phyloP scores from a whole-genome alignment of 2,329 filamentous ascomycete species.

The Trichocomaceae sp. region DNA sequence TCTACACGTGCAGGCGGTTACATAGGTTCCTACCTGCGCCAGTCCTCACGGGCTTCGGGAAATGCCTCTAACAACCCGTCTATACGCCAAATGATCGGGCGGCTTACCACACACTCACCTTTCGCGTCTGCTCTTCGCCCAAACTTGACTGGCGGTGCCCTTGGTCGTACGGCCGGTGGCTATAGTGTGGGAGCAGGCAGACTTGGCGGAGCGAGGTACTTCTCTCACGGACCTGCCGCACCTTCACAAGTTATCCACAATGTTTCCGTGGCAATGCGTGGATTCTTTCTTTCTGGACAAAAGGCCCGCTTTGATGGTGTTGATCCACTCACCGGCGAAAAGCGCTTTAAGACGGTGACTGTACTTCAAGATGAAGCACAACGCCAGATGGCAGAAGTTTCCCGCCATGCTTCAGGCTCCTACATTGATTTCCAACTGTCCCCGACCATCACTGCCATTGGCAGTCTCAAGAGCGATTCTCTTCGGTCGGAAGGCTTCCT shows the following conservation, averaged over 20 bases:
- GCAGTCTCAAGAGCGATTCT: conserved; percentile 49
- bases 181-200: conserved; percentile 68
- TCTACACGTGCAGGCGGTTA: conserved; percentile 46
- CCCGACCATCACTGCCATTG: conserved; percentile 84
- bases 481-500: conserved; percentile 79
- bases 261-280: conserved; percentile 86
- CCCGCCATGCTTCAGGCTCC: conserved; percentile 58
- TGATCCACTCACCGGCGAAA: conserved; percentile 61
- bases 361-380: conserved; percentile 65
- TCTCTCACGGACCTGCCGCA: conserved; percentile 77
- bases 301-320: conserved; percentile 81
- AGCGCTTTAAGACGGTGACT: conserved; percentile 72
- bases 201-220: conserved; percentile 70
- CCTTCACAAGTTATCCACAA: conserved; percentile 90
- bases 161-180: conserved; percentile 82
- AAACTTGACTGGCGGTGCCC: conserved; percentile 80
- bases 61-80: conserved; percentile 50
- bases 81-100: conserved; percentile 50
- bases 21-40: conserved; percentile 47
- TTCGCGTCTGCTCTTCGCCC: conserved; percentile 86
- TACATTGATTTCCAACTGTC: conserved; percentile 83
- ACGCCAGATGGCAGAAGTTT: conserved; percentile 56
- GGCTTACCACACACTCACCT: conserved; percentile 67
- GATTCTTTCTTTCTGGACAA: conserved; percentile 85
- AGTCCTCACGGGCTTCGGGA: conserved; percentile 41